Evolutionary conservation across 345 rosid genomes (phyloP).

Genomic region (Arabidopsis arenosa): DNA sequence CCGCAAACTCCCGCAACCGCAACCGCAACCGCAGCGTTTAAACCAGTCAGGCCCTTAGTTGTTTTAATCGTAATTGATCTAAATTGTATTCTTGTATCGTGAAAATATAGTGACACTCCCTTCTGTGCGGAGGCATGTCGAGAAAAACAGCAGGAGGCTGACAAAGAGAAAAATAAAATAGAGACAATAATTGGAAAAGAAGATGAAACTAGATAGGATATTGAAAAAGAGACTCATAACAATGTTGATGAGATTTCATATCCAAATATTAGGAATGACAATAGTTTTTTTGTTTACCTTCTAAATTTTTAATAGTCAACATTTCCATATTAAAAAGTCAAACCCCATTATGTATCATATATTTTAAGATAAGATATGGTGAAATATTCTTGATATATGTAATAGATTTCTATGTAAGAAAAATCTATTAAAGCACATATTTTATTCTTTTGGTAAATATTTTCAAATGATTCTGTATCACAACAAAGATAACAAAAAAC

Average conservation of each 20-base stretch:
- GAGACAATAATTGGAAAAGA: background rate
- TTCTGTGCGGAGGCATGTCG: conserved; percentile 33
- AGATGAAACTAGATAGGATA: background rate
- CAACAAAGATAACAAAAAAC: too few relatives aligned
- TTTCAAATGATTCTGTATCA: too few relatives aligned
- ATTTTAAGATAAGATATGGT: background rate
- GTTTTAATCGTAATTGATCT: background rate
- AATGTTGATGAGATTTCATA: background rate
- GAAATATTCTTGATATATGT: conserved; percentile 3
- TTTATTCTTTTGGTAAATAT: too few relatives aligned
- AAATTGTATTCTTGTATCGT: background rate
- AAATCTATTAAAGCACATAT: background rate
- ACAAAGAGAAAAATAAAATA: background rate
- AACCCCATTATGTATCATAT: background rate
- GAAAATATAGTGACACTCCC: conserved; percentile 23
- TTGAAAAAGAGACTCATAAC: background rate
- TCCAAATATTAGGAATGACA: background rate
- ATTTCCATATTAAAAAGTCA: background rate
- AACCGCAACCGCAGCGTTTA: too few relatives aligned
- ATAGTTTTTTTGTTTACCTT: background rate
- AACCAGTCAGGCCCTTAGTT: too few relatives aligned
- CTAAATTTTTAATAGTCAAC: background rate
- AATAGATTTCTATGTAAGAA: background rate
- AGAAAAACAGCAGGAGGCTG: conserved; percentile 11
- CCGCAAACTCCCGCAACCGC: too few relatives aligned